Percentiles rank a stretch among this genome's conserved stretches.
Conservation (phyloP, 371 early-diverging fungal species). For the Chytridium lagenaria region DNA sequence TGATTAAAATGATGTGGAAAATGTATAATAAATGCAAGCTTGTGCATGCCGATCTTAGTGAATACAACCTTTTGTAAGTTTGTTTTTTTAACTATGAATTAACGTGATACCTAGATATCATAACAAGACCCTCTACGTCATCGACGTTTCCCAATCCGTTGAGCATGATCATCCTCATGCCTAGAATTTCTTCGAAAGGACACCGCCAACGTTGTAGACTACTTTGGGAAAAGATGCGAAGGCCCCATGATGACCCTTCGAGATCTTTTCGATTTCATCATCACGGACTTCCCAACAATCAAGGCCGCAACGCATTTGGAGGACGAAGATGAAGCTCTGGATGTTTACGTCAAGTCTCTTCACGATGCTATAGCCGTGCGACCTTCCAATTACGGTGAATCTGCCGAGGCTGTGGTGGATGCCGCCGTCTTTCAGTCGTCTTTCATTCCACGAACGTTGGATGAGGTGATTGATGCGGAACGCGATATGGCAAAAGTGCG, state of each 20-base stretch:
- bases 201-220: slow-evolving; percentile 94
- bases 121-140: slow-evolving; percentile 82
- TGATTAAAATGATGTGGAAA: slow-evolving; percentile 87
- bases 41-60: slow-evolving; percentile 99
- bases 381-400: slow-evolving; percentile 36
- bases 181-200: slow-evolving; percentile 97
- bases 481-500: slow-evolving; percentile 78
- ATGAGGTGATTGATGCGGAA: slow-evolving; percentile 90
- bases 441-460: slow-evolving; percentile 91
- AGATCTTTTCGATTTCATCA: slow-evolving; percentile 90
- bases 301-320: slow-evolving; percentile 16
- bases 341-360: slow-evolving; percentile 20
- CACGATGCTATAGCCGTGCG: slow-evolving; percentile 33
- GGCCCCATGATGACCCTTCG: slow-evolving; percentile 73
- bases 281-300: slow-evolving; percentile 35
- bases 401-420: slow-evolving; percentile 58
- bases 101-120: slow-evolving; percentile 66
- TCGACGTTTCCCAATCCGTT: slow-evolving; percentile 99
- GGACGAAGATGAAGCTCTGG: slow-evolving; percentile 39
- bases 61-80: slow-evolving; percentile 96
- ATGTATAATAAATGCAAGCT: slow-evolving; percentile 96
- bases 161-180: slow-evolving; percentile 99
- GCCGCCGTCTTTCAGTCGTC: slow-evolving; percentile 84
- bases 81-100: slow-evolving; percentile 1
- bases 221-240: slow-evolving; percentile 74